A percentile compares a stretch with the other conserved stretches of the same genome.
Conservation (phyloP, 2,329 filamentous ascomycete species). For the Hypoxylon sp. region DNA sequence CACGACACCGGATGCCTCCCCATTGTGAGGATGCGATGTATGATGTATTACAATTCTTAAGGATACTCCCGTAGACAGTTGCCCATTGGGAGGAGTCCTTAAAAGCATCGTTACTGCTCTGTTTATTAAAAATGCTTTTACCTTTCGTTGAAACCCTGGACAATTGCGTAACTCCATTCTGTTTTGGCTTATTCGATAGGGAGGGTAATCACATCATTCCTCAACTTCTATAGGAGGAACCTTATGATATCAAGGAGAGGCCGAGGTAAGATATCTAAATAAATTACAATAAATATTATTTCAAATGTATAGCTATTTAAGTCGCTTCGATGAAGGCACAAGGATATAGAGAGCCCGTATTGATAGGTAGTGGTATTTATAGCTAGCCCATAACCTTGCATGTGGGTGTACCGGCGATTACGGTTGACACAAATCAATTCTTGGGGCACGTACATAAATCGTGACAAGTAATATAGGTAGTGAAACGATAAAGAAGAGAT, state of each 20-base stretch:
- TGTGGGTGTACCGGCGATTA: no score
- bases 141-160: not conserved
- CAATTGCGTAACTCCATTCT: not conserved
- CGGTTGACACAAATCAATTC: not conserved
- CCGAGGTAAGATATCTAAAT: no score
- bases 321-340: not conserved
- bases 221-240: not conserved
- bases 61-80: not conserved
- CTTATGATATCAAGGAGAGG: no score
- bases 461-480: not conserved
- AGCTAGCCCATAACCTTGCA: not conserved
- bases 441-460: not conserved
- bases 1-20: not conserved
- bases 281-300: no score
- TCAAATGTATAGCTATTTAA: not conserved
- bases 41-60: not conserved
- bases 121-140: not conserved
- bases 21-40: not conserved
- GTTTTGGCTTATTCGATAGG: not conserved
- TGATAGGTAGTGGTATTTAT: not conserved
- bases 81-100: not conserved
- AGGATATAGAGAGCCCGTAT: no score
- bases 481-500: not conserved
- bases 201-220: not conserved
- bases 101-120: not conserved